Evolutionary conservation across 1,284 basidiomycete species (phyloP).

Genomic region (Irpex rosettiformis): DNA sequence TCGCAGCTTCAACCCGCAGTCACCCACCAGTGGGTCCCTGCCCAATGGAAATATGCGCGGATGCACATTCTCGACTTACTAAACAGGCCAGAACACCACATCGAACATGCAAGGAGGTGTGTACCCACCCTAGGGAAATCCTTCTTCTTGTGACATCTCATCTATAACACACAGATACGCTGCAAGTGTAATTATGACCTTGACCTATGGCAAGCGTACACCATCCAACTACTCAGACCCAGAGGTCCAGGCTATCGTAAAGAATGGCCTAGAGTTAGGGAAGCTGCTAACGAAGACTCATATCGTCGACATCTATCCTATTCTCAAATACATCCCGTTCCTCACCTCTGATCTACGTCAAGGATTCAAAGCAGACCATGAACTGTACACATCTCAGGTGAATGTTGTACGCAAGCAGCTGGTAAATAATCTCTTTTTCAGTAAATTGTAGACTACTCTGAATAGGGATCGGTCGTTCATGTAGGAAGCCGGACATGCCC

Average conservation of each 20-base stretch:
- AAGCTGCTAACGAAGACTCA: conserved; percentile 48
- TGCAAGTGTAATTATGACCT: conserved; percentile 57
- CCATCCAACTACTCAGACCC: conserved; percentile 49
- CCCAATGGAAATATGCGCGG: conserved; percentile 43
- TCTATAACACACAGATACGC: conserved; percentile 45
- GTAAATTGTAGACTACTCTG: not conserved
- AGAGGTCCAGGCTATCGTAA: conserved; percentile 52
- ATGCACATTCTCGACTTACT: conserved; percentile 52
- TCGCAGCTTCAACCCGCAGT: conserved; percentile 47
- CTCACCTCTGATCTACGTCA: conserved; percentile 49
- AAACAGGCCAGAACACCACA: conserved; percentile 43
- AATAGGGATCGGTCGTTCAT: not conserved
- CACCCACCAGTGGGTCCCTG: conserved; percentile 41
- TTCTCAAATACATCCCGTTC: conserved; percentile 50
- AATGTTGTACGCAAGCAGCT: conserved; percentile 39
- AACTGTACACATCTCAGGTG: conserved; percentile 49
- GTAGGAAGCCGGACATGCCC: conserved; percentile 32
- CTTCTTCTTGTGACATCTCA: too few relatives aligned
- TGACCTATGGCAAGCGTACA: conserved; percentile 59
- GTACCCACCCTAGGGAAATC: not conserved
- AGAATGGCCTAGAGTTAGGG: conserved; percentile 44
- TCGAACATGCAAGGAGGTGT: conserved; percentile 49
- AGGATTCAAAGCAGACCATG: conserved; percentile 54
- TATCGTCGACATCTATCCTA: conserved; percentile 55
- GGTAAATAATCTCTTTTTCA: conserved; percentile 28